Percentiles rank a stretch among this genome's conserved stretches.
Evolutionary conservation across 148 eudicot genomes (phyloP).

Genomic region (Amaranthus hypochondriacus): DNA sequence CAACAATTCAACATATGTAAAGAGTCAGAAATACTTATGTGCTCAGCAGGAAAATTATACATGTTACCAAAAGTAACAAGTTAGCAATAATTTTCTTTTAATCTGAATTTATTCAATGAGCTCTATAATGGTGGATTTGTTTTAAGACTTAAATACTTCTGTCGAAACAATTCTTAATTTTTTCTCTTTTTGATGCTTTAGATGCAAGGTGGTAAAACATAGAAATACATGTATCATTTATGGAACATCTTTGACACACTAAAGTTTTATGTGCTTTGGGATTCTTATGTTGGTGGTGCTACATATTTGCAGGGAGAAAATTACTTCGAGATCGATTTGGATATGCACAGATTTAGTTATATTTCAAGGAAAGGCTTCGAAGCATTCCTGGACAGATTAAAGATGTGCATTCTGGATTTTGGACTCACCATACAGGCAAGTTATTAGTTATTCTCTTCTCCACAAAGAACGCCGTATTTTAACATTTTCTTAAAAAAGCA

Average conservation of each 20-base stretch:
- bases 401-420: conserved; percentile 67
- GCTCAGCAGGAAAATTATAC: too few species aligned
- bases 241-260: not conserved
- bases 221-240: not conserved
- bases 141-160: too few species aligned
- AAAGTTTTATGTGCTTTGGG: not conserved
- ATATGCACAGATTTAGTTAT: conserved; percentile 93
- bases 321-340: conserved; percentile 92
- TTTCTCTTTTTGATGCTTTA: too few species aligned
- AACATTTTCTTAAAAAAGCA: not conserved
- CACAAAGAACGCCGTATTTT: not conserved
- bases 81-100: too few species aligned
- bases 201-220: not conserved
- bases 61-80: too few species aligned
- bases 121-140: too few species aligned
- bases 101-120: too few species aligned
- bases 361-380: conserved; percentile 93
- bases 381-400: conserved; percentile 69
- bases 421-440: conserved; percentile 96
- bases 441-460: not conserved
- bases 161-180: too few species aligned
- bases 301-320: conserved; percentile 70
- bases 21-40: too few species aligned
- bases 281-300: conserved; percentile 11
- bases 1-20: not conserved